Evolutionary conservation across 352 stramenopile genomes (phyloP), one percentile per base, ranked within the genome.

Genomic region (Pythium diclinum): DNA sequence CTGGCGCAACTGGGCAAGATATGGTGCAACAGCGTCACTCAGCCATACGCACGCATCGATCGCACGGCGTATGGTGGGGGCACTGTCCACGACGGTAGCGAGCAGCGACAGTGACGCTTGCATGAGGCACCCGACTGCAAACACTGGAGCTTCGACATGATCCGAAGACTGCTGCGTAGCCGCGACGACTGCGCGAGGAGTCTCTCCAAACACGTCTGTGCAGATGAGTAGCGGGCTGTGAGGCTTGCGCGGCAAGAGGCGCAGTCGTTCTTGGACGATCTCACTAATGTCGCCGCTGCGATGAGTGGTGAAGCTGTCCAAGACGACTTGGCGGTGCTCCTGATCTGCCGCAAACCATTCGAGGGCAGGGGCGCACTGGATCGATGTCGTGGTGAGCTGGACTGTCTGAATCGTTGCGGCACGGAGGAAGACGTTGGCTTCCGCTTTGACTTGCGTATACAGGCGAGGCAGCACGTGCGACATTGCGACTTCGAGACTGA

Each of bases 281-380:
- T 47, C 14, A 0, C 36, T 46, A 19, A 76, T 49, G 14, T 68
- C 61, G 42, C 72, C 49, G 1, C 28, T 36, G 11, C 57, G 54
- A 32, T 62, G 59, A 9, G 32, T 54, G 0, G 42, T 32, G 60
- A 32, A 1, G 62, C 40, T 16, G 62, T 23, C 54, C 23, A 78
- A 53, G 21, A 72, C 55, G 33, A 72, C 69, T 25, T 65, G 64
- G 2, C 66, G 69, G n/a, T 63, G 59, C 30, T 76, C 63, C 47
- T 81, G 71, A n/a, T 81, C 66, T 16, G 72, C 53, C 8, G 61
- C 72, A 14, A 68, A 66, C 59, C 70, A 77, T 25, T 66, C 68
- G 19, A 74, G 46, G 9, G 32, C n/a, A 10, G 49, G n/a, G 9
- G 28, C 60, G 33, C 40, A 23, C 3, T 65, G 51, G n/a, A 32